Evolutionary conservation across 1,284 basidiomycete species (phyloP).

Genomic region (Leucoagaricus sp.): DNA sequence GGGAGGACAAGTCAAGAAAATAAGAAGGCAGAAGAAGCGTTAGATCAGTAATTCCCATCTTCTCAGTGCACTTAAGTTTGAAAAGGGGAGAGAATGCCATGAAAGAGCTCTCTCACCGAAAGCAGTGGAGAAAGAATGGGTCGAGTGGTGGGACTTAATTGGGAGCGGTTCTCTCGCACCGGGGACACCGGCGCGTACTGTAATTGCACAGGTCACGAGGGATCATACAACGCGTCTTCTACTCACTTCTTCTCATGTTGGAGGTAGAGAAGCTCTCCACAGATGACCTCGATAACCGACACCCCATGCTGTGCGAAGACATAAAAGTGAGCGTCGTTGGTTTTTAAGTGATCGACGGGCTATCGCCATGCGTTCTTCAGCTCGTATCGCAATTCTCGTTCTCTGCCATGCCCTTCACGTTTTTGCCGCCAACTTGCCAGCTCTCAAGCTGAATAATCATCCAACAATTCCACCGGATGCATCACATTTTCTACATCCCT

Average conservation of each 20-base stretch:
- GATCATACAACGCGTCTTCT: background rate
- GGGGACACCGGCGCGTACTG: background rate
- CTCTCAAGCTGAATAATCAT: conserved; percentile 40
- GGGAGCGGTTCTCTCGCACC: background rate
- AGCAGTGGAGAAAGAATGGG: background rate
- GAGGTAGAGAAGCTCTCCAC: background rate
- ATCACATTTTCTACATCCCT: conserved; percentile 41
- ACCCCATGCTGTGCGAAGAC: background rate
- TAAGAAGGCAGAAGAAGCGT: background rate
- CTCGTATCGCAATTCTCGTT: background rate
- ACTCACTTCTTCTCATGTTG: conserved; percentile 10
- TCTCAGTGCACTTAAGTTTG: too few relatives aligned
- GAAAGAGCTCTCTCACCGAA: too few relatives aligned
- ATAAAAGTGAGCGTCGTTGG: background rate
- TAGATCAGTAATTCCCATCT: background rate
- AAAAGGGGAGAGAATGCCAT: too few relatives aligned
- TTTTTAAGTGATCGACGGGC: too few relatives aligned
- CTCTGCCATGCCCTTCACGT: background rate
- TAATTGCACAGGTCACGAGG: conserved; percentile 1
- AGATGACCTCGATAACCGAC: conserved; percentile 5
- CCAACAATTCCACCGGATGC: conserved; percentile 42
- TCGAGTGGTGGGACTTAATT: background rate
- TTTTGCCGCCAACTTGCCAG: conserved; percentile 17
- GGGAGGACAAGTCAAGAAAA: background rate
- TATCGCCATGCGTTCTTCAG: background rate